phyloP scores from a whole-genome alignment of 202 grass and related monocot species.

The Panicum virgatum region DNA sequence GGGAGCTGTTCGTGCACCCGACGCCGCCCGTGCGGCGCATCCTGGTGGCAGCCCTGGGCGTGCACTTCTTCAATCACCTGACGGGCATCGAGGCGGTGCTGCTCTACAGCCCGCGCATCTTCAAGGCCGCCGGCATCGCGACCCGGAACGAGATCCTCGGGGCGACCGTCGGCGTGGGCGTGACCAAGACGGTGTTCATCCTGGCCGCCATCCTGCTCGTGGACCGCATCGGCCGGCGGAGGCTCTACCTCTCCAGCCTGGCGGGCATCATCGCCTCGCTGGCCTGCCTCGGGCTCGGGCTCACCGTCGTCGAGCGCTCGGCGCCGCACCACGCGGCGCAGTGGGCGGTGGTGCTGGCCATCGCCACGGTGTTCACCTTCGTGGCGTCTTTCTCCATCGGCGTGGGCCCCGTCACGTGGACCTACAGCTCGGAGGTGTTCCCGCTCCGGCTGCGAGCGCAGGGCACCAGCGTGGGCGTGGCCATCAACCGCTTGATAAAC shows the following conservation, averaged over 20 bases:
- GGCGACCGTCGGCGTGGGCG: conserved; percentile 51
- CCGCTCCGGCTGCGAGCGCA: conserved; percentile 67
- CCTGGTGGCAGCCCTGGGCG: conserved; percentile 47
- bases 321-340: neutral
- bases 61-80: conserved; percentile 74
- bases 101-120: conserved; percentile 73
- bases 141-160: conserved; percentile 46
- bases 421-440: conserved; percentile 74
- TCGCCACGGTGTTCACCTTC: conserved; percentile 58
- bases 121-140: conserved; percentile 56
- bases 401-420: conserved; percentile 67
- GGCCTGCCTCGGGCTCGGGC: conserved; percentile 46
- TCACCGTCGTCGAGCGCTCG: conserved; percentile 53
- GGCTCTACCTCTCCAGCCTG: conserved; percentile 50
- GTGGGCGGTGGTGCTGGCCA: conserved; percentile 60
- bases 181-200: conserved; percentile 65
- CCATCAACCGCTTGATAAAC: conserved; percentile 60
- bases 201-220: conserved; percentile 51
- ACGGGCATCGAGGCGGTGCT: conserved; percentile 72
- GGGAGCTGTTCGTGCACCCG: conserved; percentile 62
- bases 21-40: conserved; percentile 55
- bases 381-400: conserved; percentile 69
- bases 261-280: conserved; percentile 63
- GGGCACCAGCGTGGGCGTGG: conserved; percentile 56
- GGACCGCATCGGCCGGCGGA: conserved; percentile 56